Evolutionary conservation across 257 asterid genomes (phyloP), one percentile per base, ranked within the genome.

Genomic region (Solanum chmielewskii): DNA sequence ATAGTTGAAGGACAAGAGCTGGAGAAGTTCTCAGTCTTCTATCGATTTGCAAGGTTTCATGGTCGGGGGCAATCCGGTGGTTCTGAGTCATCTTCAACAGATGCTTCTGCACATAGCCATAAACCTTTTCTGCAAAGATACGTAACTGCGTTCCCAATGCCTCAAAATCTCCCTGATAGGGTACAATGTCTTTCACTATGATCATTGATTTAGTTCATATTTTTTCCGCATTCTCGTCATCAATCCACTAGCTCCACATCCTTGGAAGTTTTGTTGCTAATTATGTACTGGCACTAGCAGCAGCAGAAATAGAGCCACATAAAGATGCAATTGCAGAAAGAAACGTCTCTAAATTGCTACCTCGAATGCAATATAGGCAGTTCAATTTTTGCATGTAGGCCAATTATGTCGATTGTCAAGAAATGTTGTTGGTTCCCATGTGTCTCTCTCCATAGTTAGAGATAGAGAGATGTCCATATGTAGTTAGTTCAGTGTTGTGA

Each of bases 141-240:
- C 85, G 97, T 95, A 69, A 91, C 93, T 56, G 98, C 98, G 64
- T 88, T 92, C 89, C 94, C 98, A 69, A 75, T 93, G 93, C 97
- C 98, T 85, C 92, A 89, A 90, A 92, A 66, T 91, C 90, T 94
- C 73, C 99, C 98, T 7, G 93, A 93, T 87, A 85, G 92, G 90
- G 98, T 95, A 91, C 98, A 95, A 86, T 96, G 98, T 89, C 92
- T 92, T 87, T 94, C 98, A 59, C 92, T 96, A 87, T 96, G 93
- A 92, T 86, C 60, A 83, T 91, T 81, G 89, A 82, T 83, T 91
- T 88, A 89, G 88, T 91, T 88, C 47, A 82, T 86, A 93, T 92
- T 74, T 49, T 73, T 60, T 75, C 89, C 56, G 13, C 85, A 59
- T 88, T 87, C 86, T 47, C 31, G 20, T 47, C 59, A 37, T 47